phyloP scores from a whole-genome alignment of 2,329 filamentous ascomycete species.

The Juglanconis oblonga region DNA sequence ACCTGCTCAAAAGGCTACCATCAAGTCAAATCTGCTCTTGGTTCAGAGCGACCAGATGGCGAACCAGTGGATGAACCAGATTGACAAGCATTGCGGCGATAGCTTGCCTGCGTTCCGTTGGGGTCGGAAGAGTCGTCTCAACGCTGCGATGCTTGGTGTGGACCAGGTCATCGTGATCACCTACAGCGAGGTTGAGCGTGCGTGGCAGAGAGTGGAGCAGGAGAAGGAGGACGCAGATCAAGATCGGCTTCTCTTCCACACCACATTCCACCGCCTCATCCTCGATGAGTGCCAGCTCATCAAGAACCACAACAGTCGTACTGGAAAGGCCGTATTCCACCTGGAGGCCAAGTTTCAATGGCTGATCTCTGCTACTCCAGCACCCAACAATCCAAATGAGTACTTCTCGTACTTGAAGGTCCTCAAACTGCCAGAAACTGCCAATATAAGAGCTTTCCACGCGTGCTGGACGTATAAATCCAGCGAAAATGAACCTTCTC shows the following conservation, averaged over 20 bases:
- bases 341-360: constrained; percentile 36
- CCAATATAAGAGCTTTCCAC: background rate
- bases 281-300: constrained; percentile 54
- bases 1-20: constrained; percentile 22
- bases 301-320: constrained; percentile 41
- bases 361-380: constrained; percentile 33
- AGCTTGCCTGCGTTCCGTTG: background rate
- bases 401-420: background rate
- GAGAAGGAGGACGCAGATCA: background rate
- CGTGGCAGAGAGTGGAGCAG: background rate
- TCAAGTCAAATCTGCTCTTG: background rate
- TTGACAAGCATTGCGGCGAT: constrained; percentile 26
- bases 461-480: background rate
- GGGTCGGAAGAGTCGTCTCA: background rate
- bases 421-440: background rate
- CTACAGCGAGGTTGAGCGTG: background rate
- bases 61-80: constrained; percentile 37
- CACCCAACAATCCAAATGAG: background rate
- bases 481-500: background rate
- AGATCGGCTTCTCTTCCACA: constrained; percentile 1
- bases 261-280: constrained; percentile 16
- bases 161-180: constrained; percentile 13
- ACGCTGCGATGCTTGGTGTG: constrained; percentile 8
- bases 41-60: constrained; percentile 27
- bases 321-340: constrained; percentile 23